phyloP scores from a whole-genome alignment of 2,329 filamentous ascomycete species.

The Colletotrichum liriopes region DNA sequence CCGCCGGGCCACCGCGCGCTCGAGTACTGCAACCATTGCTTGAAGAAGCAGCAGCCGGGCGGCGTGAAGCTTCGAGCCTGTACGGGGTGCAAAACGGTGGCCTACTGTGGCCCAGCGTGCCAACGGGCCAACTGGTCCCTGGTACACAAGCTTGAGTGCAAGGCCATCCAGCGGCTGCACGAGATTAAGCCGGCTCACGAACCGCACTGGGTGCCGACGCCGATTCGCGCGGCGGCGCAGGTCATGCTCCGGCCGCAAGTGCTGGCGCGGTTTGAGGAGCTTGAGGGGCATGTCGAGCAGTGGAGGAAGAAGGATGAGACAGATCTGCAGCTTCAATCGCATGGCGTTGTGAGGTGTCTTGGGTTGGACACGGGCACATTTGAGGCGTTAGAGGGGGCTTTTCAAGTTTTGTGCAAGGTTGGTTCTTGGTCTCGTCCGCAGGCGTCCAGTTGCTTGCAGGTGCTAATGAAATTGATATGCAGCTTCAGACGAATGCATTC shows the following conservation, averaged over 20 bases:
- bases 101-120: constrained; percentile 70
- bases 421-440: constrained; percentile 33
- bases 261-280: constrained; percentile 52
- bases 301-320: constrained; percentile 59
- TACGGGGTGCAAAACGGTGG: constrained; percentile 66
- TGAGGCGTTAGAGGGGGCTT: constrained; percentile 55
- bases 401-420: constrained; percentile 70
- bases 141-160: constrained; percentile 71
- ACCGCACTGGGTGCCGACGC: constrained; percentile 63
- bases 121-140: constrained; percentile 69
- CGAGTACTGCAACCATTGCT: constrained; percentile 66
- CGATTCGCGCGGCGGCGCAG: constrained; percentile 69
- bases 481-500: constrained; percentile 76
- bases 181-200: constrained; percentile 56
- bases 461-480: constrained; percentile 39
- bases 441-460: not conserved
- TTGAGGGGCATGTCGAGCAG: constrained; percentile 64
- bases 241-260: constrained; percentile 59
- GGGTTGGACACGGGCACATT: constrained; percentile 56
- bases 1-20: constrained; percentile 60
- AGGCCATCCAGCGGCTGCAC: constrained; percentile 52
- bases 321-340: constrained; percentile 66
- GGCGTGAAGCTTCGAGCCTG: constrained; percentile 54
- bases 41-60: constrained; percentile 45
- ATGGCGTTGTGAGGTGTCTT: constrained; percentile 43